These are phyloP conservation scores for Lipomyces sp. DNA, from an alignment of 805 yeast species.

Conservation along the genomic window DNA sequence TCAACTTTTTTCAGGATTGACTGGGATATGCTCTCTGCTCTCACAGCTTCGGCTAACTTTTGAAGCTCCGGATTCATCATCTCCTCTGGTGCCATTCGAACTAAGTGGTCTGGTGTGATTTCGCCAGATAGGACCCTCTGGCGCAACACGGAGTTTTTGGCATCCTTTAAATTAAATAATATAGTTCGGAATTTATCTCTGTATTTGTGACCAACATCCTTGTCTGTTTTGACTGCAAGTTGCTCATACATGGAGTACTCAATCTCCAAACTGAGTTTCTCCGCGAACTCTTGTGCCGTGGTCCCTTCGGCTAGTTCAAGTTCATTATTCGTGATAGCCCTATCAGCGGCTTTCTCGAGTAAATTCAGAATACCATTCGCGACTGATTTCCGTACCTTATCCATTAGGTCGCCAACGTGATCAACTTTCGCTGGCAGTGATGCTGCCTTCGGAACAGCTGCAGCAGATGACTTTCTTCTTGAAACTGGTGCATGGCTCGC, in stretches of 20 bases:
- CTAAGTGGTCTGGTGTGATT: slow-evolving; percentile 62
- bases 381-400: slow-evolving; percentile 57
- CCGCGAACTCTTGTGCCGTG: slow-evolving; percentile 49
- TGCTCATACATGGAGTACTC: slow-evolving; percentile 56
- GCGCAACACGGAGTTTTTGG: slow-evolving; percentile 62
- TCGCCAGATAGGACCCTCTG: slow-evolving; percentile 59
- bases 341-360: slow-evolving; percentile 51
- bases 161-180: slow-evolving; percentile 61
- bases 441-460: background rate
- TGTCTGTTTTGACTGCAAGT: slow-evolving; percentile 44
- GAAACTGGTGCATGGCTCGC: background rate
- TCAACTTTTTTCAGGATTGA: slow-evolving; percentile 66
- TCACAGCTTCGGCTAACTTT: slow-evolving; percentile 70
- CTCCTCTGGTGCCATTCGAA: slow-evolving; percentile 70
- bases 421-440: slow-evolving; percentile 2
- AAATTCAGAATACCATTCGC: slow-evolving; percentile 55
- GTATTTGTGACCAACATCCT: slow-evolving; percentile 54
- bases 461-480: slow-evolving; percentile 5
- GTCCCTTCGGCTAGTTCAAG: slow-evolving; percentile 27
- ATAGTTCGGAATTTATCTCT: slow-evolving; percentile 71
- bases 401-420: slow-evolving; percentile 25
- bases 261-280: slow-evolving; percentile 54
- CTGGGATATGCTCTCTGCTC: slow-evolving; percentile 68
- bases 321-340: slow-evolving; percentile 40
- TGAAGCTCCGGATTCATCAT: slow-evolving; percentile 76